Conservation (phyloP, 1,284 basidiomycete species). For the Trametes versicolor region DNA sequence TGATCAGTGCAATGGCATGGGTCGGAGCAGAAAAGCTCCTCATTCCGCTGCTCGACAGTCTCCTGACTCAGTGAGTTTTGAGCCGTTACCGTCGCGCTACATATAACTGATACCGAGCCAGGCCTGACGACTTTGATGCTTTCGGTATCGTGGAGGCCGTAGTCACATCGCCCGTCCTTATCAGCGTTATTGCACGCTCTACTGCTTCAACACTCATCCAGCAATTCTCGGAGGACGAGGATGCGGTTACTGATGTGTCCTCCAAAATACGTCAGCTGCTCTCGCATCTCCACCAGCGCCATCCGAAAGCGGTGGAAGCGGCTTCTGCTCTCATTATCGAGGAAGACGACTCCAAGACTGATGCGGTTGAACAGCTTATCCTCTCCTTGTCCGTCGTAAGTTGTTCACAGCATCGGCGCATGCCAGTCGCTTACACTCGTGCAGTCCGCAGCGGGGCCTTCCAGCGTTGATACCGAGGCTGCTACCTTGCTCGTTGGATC, state of each 20-base stretch:
- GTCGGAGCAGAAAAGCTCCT: slow-evolving; percentile 68
- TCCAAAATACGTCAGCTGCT: slow-evolving; percentile 24
- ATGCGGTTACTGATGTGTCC: not conserved
- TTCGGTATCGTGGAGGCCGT: slow-evolving; percentile 54
- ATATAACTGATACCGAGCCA: not conserved
- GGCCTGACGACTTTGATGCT: slow-evolving; percentile 54
- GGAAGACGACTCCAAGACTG: slow-evolving; percentile 49
- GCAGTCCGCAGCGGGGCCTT: slow-evolving; percentile 9
- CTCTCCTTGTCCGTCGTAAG: slow-evolving; percentile 65
- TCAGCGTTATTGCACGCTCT: slow-evolving; percentile 52
- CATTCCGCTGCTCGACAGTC: slow-evolving; percentile 57
- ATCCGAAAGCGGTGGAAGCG: slow-evolving; percentile 57
- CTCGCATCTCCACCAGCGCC: slow-evolving; percentile 46
- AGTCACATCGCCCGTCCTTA: slow-evolving; percentile 51
- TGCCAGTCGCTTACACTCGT: not conserved
- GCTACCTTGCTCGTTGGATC: slow-evolving; percentile 64
- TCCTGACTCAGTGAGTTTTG: slow-evolving; percentile 54
- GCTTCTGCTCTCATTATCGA: slow-evolving; percentile 51
- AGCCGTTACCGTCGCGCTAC: not conserved
- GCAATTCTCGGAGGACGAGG: slow-evolving; percentile 16
- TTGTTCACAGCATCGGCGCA: not conserved
- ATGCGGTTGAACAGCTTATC: slow-evolving; percentile 59
- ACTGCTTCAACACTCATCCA: slow-evolving; percentile 58
- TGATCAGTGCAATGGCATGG: slow-evolving; percentile 55
- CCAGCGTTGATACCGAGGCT: slow-evolving; percentile 18